Conservation (phyloP, 2,329 filamentous ascomycete species). For the Diaporthe sp. region DNA sequence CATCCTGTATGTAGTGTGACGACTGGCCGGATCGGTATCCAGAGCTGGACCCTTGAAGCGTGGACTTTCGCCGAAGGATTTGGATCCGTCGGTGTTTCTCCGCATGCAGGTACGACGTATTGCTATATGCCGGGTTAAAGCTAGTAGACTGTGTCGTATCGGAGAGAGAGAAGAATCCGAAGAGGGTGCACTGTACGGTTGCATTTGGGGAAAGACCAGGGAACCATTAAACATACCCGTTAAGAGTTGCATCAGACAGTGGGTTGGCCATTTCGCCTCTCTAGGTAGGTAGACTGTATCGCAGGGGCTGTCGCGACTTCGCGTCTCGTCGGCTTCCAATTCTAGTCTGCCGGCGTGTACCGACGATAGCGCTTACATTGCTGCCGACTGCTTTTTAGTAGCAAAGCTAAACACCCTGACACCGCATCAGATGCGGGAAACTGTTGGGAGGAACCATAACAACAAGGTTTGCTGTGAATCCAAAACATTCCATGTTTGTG, state of each 20-base stretch:
- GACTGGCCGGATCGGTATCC: not conserved
- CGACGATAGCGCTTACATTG: not conserved
- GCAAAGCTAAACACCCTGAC: not conserved
- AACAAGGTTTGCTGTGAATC: constrained; percentile 4
- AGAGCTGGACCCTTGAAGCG: not conserved
- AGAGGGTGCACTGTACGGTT: constrained; percentile 7
- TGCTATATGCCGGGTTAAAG: not conserved
- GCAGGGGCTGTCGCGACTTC: not conserved
- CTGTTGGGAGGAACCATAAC: not conserved
- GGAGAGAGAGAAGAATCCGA: not conserved
- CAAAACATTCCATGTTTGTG: constrained; percentile 13
- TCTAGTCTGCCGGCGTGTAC: not conserved
- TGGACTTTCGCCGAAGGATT: not conserved
- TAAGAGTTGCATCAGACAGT: not conserved
- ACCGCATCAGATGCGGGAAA: not conserved
- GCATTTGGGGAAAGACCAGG: constrained; percentile 6
- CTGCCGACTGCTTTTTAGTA: not conserved
- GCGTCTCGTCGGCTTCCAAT: constrained; percentile 5
- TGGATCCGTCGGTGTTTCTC: constrained; percentile 5
- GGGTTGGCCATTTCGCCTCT: not conserved
- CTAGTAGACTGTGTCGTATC: not conserved
- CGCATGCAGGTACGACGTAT: constrained; percentile 7
- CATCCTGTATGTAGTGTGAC: not conserved
- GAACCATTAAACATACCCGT: not conserved
- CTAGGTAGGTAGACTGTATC: not conserved